These are phyloP conservation scores for Trichoderma afroharzianum DNA, from an alignment of 2,329 filamentous ascomycete species.

Conservation along the genomic window DNA sequence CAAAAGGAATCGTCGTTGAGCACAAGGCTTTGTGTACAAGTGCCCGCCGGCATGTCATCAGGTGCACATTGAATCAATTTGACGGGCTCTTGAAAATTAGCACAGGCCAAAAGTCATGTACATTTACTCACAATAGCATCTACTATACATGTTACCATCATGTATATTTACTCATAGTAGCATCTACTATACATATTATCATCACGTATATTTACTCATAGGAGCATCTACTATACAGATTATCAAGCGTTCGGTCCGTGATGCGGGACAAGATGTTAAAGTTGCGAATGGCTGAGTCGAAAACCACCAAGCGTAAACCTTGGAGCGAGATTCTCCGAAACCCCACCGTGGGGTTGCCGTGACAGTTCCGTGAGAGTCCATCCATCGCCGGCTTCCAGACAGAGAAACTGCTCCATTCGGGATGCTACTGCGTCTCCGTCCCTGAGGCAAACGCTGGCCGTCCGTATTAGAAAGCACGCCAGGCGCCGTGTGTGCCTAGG, in stretches of 20 bases:
- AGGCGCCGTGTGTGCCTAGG: background rate
- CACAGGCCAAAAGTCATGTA: too few relatives aligned
- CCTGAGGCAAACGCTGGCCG: background rate
- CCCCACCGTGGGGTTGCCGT: constrained; percentile 17
- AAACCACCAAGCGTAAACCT: background rate
- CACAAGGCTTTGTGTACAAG: too few relatives aligned
- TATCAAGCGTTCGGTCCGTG: background rate
- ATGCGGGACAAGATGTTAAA: background rate
- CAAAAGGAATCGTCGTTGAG: too few relatives aligned
- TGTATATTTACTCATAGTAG: too few relatives aligned
- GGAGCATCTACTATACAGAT: background rate
- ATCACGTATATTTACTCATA: background rate
- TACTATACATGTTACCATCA: too few relatives aligned
- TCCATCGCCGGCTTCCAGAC: background rate
- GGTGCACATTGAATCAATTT: too few relatives aligned
- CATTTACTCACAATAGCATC: too few relatives aligned
- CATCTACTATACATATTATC: too few relatives aligned
- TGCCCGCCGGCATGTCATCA: too few relatives aligned
- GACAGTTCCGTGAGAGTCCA: background rate
- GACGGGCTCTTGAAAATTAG: too few relatives aligned
- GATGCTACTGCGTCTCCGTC: background rate
- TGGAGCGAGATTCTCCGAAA: constrained; percentile 6
- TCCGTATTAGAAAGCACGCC: background rate
- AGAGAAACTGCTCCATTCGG: background rate
- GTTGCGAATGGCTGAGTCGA: background rate